phyloP scores from a whole-genome alignment of 139 green algal species.

The Micractinium conductrix region DNA sequence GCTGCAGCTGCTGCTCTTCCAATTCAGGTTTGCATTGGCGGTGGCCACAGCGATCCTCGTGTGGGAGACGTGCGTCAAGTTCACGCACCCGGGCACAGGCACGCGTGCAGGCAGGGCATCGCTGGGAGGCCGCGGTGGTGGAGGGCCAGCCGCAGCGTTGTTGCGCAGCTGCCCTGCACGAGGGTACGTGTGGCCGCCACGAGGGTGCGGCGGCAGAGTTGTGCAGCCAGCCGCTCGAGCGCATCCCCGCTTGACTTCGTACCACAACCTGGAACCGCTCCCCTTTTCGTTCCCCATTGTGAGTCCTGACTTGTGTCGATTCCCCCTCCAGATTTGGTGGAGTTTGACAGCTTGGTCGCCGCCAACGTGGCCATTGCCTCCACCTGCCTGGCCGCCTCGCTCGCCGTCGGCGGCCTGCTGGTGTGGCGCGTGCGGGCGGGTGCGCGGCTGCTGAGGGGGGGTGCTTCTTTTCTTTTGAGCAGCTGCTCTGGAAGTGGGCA shows the following conservation, averaged over 20 bases:
- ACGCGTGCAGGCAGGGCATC: too few relatives aligned
- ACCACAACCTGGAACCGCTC: too few relatives aligned
- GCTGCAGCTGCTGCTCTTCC: slow-evolving; percentile 17
- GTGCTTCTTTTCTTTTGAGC: too few relatives aligned
- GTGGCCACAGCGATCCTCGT: neutral
- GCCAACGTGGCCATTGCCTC: neutral
- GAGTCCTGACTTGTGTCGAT: too few relatives aligned
- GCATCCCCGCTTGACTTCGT: neutral
- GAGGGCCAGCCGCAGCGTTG: too few relatives aligned
- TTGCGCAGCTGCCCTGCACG: too few relatives aligned
- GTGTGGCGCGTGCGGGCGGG: neutral
- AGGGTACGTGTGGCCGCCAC: too few relatives aligned
- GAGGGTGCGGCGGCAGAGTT: too few relatives aligned
- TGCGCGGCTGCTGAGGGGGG: neutral
- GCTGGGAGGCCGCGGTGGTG: too few relatives aligned
- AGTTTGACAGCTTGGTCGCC: neutral
- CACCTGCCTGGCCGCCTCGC: neutral
- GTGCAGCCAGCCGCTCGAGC: too few relatives aligned
- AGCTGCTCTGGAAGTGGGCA: too few relatives aligned
- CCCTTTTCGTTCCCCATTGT: too few relatives aligned
- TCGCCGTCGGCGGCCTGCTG: neutral
- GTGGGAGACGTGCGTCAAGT: slow-evolving; percentile 16
- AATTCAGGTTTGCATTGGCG: slow-evolving; percentile 2
- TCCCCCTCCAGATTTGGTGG: neutral
- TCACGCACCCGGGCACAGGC: neutral